Percentiles rank a stretch among this genome's conserved stretches.
Evolutionary conservation across 2,329 filamentous ascomycete genomes (phyloP).

Genomic region (Colletotrichum shisoi): DNA sequence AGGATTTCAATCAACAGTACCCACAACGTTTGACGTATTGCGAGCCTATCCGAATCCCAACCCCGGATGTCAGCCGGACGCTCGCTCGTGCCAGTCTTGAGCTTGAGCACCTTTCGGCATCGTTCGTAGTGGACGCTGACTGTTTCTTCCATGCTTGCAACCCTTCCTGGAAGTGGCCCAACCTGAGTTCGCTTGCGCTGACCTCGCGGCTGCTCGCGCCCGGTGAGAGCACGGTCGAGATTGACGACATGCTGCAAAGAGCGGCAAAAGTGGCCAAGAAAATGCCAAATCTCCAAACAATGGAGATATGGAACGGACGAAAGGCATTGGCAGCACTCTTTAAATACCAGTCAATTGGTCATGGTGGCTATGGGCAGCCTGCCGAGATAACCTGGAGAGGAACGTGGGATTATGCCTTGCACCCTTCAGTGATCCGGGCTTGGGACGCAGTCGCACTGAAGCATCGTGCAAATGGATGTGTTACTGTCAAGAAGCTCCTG

Average conservation of each 20-base stretch:
- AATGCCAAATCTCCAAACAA: conserved; percentile 46
- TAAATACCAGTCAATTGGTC: conserved; percentile 37
- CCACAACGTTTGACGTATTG: conserved; percentile 38
- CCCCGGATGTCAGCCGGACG: conserved; percentile 43
- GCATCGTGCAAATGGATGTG: too few species aligned
- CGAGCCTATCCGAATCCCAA: conserved; percentile 41
- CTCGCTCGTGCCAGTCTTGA: conserved; percentile 46
- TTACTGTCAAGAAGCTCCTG: too few species aligned
- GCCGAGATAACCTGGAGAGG: conserved; percentile 43
- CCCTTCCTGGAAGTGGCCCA: conserved; percentile 45
- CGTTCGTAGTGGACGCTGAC: conserved; percentile 47
- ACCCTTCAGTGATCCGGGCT: conserved; percentile 39
- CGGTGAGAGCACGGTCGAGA: conserved; percentile 38
- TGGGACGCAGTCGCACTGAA: conserved; percentile 42
- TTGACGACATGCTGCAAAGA: conserved; percentile 44
- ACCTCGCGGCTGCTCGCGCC: conserved; percentile 45
- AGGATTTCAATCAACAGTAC: conserved; percentile 49
- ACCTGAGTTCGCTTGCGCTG: conserved; percentile 46
- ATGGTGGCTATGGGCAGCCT: conserved; percentile 36
- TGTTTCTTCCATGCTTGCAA: conserved; percentile 45
- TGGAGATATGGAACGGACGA: conserved; percentile 49
- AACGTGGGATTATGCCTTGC: conserved; percentile 41
- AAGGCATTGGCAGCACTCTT: conserved; percentile 43
- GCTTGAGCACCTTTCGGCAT: conserved; percentile 45
- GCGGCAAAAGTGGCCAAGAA: conserved; percentile 43